Conservation (phyloP, 495 filamentous ascomycete species). For the Glonium stellatum region DNA sequence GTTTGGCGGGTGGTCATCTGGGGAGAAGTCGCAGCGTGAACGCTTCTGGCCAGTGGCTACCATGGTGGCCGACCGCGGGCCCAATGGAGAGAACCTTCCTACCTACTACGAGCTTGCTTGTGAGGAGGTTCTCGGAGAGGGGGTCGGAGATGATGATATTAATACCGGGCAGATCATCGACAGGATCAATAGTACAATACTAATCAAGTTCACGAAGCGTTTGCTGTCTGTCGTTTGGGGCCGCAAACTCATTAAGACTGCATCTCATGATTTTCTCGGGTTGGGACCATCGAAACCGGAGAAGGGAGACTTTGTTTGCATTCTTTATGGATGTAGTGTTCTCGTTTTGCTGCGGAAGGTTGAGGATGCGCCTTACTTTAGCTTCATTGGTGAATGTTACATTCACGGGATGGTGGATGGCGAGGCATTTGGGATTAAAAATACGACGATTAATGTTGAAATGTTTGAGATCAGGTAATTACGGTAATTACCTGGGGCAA, state of each 20-base stretch:
- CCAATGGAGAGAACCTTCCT: not conserved
- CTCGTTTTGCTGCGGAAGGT: not conserved
- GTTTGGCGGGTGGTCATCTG: not conserved
- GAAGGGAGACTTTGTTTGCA: not conserved
- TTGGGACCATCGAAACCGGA: not conserved
- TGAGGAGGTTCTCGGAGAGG: not conserved
- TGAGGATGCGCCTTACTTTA: not conserved
- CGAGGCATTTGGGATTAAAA: not conserved
- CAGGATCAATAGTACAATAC: not conserved
- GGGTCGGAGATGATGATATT: not conserved
- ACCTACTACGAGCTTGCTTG: not conserved
- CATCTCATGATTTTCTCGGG: not conserved
- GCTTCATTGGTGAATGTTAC: not conserved
- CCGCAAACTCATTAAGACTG: conserved; percentile 3
- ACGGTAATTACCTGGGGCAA: too few species aligned
- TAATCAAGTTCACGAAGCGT: not conserved
- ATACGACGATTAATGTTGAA: not conserved
- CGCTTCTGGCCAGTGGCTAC: not conserved
- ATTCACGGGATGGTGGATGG: not conserved
- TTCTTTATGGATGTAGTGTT: not conserved
- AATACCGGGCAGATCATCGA: not conserved
- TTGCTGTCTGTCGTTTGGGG: conserved; percentile 3
- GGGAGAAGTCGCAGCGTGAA: not conserved
- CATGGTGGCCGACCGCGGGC: not conserved
- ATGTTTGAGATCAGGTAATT: too few species aligned